Evolutionary conservation across 1,139 yeast species (phyloP).

Genomic region (Debaryomyces coudertii): DNA sequence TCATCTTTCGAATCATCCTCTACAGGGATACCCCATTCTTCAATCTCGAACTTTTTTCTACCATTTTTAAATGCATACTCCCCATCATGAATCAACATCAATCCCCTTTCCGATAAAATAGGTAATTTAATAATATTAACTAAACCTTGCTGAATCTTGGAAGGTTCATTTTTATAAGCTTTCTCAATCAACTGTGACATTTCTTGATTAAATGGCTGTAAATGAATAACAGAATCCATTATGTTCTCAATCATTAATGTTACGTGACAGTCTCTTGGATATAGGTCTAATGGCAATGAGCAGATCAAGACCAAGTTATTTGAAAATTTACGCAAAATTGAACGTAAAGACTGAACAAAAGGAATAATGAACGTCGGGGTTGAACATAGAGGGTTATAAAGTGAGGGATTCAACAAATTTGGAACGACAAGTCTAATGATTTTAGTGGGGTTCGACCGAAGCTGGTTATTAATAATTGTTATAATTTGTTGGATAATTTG

Average conservation of each 20-base stretch:
- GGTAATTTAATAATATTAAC: slow-evolving; percentile 78
- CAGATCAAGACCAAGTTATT: slow-evolving; percentile 49
- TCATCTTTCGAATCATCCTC: slow-evolving; percentile 64
- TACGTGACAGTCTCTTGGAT: slow-evolving; percentile 56
- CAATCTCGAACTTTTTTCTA: slow-evolving; percentile 78
- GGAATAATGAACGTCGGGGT: slow-evolving; percentile 56
- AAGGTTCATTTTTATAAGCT: slow-evolving; percentile 69
- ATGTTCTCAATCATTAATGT: slow-evolving; percentile 59
- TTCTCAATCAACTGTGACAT: slow-evolving; percentile 66
- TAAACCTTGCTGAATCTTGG: slow-evolving; percentile 84
- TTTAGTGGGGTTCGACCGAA: slow-evolving; percentile 35
- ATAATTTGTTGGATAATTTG: slow-evolving; percentile 45
- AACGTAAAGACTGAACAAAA: slow-evolving; percentile 63
- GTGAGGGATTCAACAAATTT: slow-evolving; percentile 74
- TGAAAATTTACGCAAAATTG: slow-evolving; percentile 52
- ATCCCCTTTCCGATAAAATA: slow-evolving; percentile 71
- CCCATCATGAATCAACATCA: slow-evolving; percentile 72
- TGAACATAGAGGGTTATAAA: slow-evolving; percentile 61
- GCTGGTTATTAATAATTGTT: slow-evolving; percentile 39
- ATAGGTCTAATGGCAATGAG: slow-evolving; percentile 70
- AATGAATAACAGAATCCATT: slow-evolving; percentile 69
- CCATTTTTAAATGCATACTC: slow-evolving; percentile 90
- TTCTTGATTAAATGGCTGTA: slow-evolving; percentile 84
- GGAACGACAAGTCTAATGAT: slow-evolving; percentile 76
- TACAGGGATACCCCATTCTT: slow-evolving; percentile 94